These are phyloP conservation scores for Ramalina peruviana DNA, from an alignment of 495 filamentous ascomycete species.

Conservation along the genomic window DNA sequence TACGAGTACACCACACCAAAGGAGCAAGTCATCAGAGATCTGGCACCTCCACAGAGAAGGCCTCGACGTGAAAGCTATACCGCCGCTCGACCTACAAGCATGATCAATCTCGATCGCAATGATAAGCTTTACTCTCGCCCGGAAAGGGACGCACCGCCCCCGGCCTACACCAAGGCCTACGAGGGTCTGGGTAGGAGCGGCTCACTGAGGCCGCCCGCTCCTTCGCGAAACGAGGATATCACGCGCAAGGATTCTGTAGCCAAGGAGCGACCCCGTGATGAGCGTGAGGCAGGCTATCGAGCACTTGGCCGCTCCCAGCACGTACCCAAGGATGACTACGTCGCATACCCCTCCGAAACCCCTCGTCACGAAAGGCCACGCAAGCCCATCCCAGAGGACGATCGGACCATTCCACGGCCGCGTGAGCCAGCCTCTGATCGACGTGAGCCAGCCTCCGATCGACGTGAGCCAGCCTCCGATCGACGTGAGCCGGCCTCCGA, in stretches of 20 bases:
- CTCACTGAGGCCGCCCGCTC: slow-evolving; percentile 8
- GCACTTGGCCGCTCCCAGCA: slow-evolving; percentile 6
- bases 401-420: neutral
- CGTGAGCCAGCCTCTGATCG: slow-evolving; percentile 7
- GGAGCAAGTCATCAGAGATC: slow-evolving; percentile 51
- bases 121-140: slow-evolving; percentile 22
- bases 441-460: slow-evolving; percentile 15
- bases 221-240: slow-evolving; percentile 9
- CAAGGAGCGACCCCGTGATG: slow-evolving; percentile 10
- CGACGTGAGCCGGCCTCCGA: slow-evolving; percentile 8
- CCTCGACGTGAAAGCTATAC: slow-evolving; percentile 36
- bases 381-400: slow-evolving; percentile 5
- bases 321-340: slow-evolving; percentile 8
- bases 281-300: slow-evolving; percentile 8
- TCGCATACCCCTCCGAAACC: slow-evolving; percentile 7
- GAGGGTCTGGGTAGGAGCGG: slow-evolving; percentile 35
- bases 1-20: slow-evolving; percentile 52
- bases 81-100: slow-evolving; percentile 42
- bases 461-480: slow-evolving; percentile 16
- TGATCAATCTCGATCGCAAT: slow-evolving; percentile 46
- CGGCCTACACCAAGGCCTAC: slow-evolving; percentile 48
- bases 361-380: slow-evolving; percentile 11
- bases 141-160: slow-evolving; percentile 31
- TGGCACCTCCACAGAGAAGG: slow-evolving; percentile 39
- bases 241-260: neutral